Conservation (phyloP, 345 rosid species). For the Noccaea caerulescens region DNA sequence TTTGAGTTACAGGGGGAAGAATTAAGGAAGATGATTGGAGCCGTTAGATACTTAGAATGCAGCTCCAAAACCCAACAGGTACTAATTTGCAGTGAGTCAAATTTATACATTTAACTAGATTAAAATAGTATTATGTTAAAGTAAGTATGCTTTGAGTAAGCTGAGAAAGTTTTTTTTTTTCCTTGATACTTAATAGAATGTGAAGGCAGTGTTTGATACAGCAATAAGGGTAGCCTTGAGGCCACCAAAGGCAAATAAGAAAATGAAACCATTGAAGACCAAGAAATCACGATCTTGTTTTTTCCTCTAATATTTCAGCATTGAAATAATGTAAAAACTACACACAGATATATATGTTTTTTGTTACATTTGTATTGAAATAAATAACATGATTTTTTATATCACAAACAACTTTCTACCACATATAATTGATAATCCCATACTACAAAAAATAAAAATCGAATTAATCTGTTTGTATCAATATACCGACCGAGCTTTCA, state of each 20-base stretch:
- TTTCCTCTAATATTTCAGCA: constrained; percentile 48
- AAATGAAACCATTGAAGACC: constrained; percentile 40
- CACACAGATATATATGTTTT: neutral
- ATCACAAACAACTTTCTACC: no score
- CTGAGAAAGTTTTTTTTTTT: neutral
- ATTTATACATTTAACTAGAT: neutral
- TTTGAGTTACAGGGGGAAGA: constrained; percentile 66
- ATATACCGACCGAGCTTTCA: no score
- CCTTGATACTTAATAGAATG: constrained; percentile 51
- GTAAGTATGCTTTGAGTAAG: neutral
- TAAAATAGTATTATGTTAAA: neutral
- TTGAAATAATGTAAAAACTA: neutral
- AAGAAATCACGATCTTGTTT: constrained; percentile 50
- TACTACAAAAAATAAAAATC: no score
- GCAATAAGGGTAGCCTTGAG: constrained; percentile 70
- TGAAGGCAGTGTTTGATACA: constrained; percentile 73
- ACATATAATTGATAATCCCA: no score
- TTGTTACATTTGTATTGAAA: no score
- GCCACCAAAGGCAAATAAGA: constrained; percentile 71
- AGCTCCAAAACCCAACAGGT: constrained; percentile 91
- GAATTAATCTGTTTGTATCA: no score
- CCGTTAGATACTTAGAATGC: constrained; percentile 72
- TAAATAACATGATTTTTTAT: no score
- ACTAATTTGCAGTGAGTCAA: neutral
- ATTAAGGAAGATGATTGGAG: constrained; percentile 72